phyloP scores from a whole-genome alignment of 2,329 filamentous ascomycete genomes.

The Hymenoscyphus linearis region DNA sequence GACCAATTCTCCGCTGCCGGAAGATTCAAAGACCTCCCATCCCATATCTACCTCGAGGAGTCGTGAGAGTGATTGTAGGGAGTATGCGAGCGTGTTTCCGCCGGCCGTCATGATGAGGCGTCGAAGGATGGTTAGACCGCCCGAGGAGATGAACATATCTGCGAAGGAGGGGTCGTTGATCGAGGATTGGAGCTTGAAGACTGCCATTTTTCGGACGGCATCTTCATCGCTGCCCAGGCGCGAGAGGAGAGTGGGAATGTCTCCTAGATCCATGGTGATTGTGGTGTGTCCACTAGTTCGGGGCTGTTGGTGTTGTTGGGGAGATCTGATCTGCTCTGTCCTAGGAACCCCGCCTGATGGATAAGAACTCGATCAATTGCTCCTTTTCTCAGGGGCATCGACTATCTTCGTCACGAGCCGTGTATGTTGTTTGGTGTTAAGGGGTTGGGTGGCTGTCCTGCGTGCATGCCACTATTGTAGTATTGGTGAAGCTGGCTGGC shows the following conservation, averaged over 20 bases:
- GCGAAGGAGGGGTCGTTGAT: conserved; percentile 96
- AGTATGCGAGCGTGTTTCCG: conserved; percentile 94
- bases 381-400: background rate
- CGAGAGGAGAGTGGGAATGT: conserved; percentile 59
- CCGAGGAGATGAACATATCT: conserved; percentile 89
- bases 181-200: conserved; percentile 92
- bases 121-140: conserved; percentile 75
- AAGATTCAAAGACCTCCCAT: conserved; percentile 78
- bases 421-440: background rate
- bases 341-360: background rate
- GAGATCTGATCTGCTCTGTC: background rate
- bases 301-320: too few species aligned
- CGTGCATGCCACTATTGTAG: too few species aligned
- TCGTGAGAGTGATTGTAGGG: conserved; percentile 80
- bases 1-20: conserved; percentile 59
- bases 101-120: conserved; percentile 77
- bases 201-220: conserved; percentile 94
- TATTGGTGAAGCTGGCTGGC: too few species aligned
- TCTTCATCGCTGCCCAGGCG: conserved; percentile 70
- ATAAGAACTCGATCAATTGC: background rate
- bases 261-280: conserved; percentile 56
- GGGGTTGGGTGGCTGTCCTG: background rate
- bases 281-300: background rate
- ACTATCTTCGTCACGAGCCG: background rate
- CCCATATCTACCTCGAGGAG: conserved; percentile 95